These are phyloP conservation scores for Perkinsus chesapeaki DNA, from an alignment of 169 alveolate species.

Conservation along the genomic window DNA sequence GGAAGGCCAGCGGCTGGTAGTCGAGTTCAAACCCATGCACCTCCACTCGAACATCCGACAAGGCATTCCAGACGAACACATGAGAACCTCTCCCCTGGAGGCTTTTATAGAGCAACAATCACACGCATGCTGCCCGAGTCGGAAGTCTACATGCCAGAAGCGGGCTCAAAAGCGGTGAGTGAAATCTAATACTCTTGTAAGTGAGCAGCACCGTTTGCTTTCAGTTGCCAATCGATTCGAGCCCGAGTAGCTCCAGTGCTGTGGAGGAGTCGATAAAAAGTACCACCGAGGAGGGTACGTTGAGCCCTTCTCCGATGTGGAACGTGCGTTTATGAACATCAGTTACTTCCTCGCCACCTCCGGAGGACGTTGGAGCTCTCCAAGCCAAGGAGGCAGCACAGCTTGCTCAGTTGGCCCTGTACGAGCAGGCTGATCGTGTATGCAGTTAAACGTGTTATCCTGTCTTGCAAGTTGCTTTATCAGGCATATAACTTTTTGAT, in stretches of 20 bases:
- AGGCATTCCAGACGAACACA: not conserved
- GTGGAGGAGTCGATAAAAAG: not conserved
- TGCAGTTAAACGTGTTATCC: not conserved
- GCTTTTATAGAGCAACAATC: not conserved
- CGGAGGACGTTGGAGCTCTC: not conserved
- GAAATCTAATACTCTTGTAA: no score
- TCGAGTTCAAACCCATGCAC: not conserved
- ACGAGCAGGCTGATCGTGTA: not conserved
- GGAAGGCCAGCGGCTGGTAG: not conserved
- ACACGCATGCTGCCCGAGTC: not conserved
- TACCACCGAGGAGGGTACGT: not conserved
- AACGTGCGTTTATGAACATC: not conserved
- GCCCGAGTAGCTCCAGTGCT: not conserved
- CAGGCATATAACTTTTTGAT: not conserved
- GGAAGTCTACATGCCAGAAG: not conserved
- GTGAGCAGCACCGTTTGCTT: not conserved
- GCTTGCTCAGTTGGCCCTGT: not conserved
- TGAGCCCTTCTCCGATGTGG: not conserved
- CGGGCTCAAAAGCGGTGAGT: not conserved
- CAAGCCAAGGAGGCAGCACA: not conserved
- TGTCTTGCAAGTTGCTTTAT: not conserved
- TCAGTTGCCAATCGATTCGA: not conserved
- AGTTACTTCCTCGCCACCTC: not conserved
- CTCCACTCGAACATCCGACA: not conserved
- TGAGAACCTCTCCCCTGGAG: not conserved